phyloP scores from a whole-genome alignment of 2,329 filamentous ascomycete species.

The Exophiala calicioides region DNA sequence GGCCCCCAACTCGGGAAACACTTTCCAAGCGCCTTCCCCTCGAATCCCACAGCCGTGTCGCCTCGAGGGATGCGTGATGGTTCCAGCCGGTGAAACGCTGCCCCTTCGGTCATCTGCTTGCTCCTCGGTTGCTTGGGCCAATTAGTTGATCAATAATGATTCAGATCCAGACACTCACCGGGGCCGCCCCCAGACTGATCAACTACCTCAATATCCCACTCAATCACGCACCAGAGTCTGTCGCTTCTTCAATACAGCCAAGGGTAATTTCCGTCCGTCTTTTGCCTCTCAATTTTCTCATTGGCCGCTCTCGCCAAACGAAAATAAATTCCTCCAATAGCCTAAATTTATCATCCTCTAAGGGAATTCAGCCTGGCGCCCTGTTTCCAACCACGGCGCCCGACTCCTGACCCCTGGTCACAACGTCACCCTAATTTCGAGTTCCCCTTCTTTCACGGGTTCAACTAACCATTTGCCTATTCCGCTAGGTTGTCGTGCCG shows the following conservation, averaged over 20 bases:
- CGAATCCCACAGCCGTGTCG: conserved; percentile 11
- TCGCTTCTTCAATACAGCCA: conserved; percentile 26
- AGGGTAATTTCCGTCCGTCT: conserved; percentile 23
- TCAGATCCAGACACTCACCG: conserved; percentile 14
- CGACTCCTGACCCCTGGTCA: too few relatives aligned
- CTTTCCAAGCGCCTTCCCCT: conserved; percentile 11
- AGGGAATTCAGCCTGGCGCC: conserved; percentile 8
- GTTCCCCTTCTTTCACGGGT: conserved; percentile 11
- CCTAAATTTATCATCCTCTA: conserved; percentile 3
- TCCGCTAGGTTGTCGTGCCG: conserved; percentile 53
- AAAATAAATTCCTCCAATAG: conserved; percentile 10
- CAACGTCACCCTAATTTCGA: too few relatives aligned
- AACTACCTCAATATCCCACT: conserved; percentile 6
- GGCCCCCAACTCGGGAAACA: conserved; percentile 3
- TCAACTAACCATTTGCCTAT: conserved; percentile 3
- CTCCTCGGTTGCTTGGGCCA: conserved; percentile 19
- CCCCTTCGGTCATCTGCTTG: conserved; percentile 20
- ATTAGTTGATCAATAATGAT: conserved; percentile 15
- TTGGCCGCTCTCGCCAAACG: conserved; percentile 5
- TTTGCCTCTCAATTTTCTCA: conserved; percentile 19
- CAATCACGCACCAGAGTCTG: conserved; percentile 21
- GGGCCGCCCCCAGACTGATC: conserved; percentile 10
- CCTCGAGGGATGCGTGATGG: conserved; percentile 4
- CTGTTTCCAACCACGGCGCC: not conserved
- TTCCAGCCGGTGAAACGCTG: conserved; percentile 17